A percentile compares a stretch with the other conserved stretches of the same genome.
phyloP scores from a whole-genome alignment of 352 stramenopile genomes.

The Pythium vanterpoolii region DNA sequence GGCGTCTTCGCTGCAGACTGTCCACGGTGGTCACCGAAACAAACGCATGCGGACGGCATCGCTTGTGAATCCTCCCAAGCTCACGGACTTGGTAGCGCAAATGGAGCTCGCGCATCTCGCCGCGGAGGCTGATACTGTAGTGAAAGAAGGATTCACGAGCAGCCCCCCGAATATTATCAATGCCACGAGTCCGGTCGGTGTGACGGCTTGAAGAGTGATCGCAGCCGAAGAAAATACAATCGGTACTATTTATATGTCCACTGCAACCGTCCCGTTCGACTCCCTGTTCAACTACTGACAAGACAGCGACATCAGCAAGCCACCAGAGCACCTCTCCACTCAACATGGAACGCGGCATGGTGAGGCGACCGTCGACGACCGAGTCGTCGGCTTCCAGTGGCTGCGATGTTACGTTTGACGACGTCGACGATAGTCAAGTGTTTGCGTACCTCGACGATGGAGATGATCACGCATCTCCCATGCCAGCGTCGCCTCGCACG shows the following conservation, averaged over 20 bases:
- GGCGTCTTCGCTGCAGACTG: conserved; percentile 27
- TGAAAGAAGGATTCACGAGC: conserved; percentile 11
- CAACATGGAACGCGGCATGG: conserved; percentile 5
- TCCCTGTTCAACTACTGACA: background rate
- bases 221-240: background rate
- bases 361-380: conserved; percentile 32
- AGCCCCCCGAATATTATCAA: background rate
- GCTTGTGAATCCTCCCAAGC: conserved; percentile 6
- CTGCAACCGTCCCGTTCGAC: background rate
- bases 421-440: conserved; percentile 53
- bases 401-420: conserved; percentile 62
- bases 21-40: conserved; percentile 20
- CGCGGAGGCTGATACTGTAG: background rate
- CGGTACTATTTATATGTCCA: conserved; percentile 20
- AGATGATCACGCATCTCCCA: conserved; percentile 19
- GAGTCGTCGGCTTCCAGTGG: conserved; percentile 43
- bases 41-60: conserved; percentile 19
- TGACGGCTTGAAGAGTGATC: background rate
- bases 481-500: background rate
- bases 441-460: conserved; percentile 54
- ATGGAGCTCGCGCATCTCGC: conserved; percentile 16
- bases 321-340: background rate
- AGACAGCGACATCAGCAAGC: background rate
- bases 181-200: background rate
- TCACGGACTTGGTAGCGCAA: conserved; percentile 19